Base-by-base conservation (phyloP, 2,329 filamentous ascomycete genomes). In the Pleomassaria siparia region DNA sequence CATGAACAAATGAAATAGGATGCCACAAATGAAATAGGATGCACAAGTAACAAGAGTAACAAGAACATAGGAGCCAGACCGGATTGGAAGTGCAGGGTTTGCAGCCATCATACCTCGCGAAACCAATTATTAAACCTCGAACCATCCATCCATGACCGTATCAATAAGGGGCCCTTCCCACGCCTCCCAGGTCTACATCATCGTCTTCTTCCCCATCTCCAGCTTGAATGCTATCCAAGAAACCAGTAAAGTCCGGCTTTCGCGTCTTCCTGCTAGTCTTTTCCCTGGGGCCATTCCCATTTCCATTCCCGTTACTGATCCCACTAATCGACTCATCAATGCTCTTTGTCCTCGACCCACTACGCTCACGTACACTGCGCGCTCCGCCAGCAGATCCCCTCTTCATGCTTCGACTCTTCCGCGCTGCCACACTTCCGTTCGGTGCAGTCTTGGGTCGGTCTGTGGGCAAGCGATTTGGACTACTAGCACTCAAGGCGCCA, bases 141-240 rank as follows among this genome's bases (percentile, higher is more conserved):
- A 28, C 22, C 37, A 40, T 18, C 37, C 24, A 40, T n/a, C 20
- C 16, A 20, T 42, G n/a, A n/a, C n/a, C n/a, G n/a, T 6, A 16
- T 36, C 46, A 69, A 56, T 68, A 70, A 9, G 66, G 66, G 39
- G 56, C 64, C 44, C 45, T 60, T 12, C 55, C 53, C 10, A 59
- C 44, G 22, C 53, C 60, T n/a, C 2, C 44, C 25, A 22, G 35
- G 24, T 20, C 40, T 33, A 12, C 42, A 30, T 46, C 53, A 16
- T 47, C 63, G 26, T 52, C 60, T 3, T 51, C 58, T 4, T 51
- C 56, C 21, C 59, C 61, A 36, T 58, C 61, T 12, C 55, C 66
- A 39, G 63, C 55, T 25, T 63, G 66, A 53, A 72, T 65, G 40
- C 65, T 69, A 29, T 68, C 62, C 52, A 72, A 56, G 22, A 72